Conservation (phyloP, 371 early-diverging fungal genomes). For the Zancudomyces culisetae region DNA sequence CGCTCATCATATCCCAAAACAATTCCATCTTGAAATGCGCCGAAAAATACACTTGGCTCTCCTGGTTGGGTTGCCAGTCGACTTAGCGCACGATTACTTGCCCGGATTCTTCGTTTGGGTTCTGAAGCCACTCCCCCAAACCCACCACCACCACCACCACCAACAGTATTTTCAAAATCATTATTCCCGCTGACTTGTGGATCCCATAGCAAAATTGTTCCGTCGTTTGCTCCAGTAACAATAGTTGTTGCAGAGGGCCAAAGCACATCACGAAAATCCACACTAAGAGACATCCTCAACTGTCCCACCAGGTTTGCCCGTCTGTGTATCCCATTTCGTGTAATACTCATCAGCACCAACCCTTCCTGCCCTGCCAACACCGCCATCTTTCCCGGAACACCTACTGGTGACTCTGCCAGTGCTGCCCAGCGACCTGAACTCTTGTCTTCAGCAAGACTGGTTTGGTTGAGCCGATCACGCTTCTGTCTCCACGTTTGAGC, state of each 20-base stretch:
- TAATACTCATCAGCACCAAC: neutral
- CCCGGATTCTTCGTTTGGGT: constrained; percentile 3
- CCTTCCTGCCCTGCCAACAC: neutral
- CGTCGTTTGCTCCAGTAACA: constrained; percentile 16
- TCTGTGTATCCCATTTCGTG: neutral
- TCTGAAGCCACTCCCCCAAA: no score
- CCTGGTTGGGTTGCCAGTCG: constrained; percentile 17
- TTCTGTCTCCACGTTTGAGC: neutral
- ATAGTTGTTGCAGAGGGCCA: constrained; percentile 18
- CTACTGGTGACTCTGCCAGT: neutral
- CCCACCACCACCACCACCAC: no score
- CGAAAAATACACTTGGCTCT: constrained; percentile 15
- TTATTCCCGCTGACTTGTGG: constrained; percentile 5
- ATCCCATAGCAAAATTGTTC: constrained; percentile 21
- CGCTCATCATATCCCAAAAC: constrained; percentile 19
- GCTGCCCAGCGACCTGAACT: neutral
- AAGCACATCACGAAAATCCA: constrained; percentile 19
- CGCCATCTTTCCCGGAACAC: neutral
- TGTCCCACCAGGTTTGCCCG: neutral
- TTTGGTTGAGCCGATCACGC: neutral
- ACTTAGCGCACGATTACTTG: constrained; percentile 13
- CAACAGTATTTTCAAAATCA: neutral
- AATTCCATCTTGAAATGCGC: constrained; percentile 13
- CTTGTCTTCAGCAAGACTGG: neutral
- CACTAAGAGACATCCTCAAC: neutral